A percentile compares a stretch with the other conserved stretches of the same genome.
These are phyloP conservation scores for Leccinum ambiguum DNA, from an alignment of 1,284 basidiomycete genomes.

Conservation along the genomic window DNA sequence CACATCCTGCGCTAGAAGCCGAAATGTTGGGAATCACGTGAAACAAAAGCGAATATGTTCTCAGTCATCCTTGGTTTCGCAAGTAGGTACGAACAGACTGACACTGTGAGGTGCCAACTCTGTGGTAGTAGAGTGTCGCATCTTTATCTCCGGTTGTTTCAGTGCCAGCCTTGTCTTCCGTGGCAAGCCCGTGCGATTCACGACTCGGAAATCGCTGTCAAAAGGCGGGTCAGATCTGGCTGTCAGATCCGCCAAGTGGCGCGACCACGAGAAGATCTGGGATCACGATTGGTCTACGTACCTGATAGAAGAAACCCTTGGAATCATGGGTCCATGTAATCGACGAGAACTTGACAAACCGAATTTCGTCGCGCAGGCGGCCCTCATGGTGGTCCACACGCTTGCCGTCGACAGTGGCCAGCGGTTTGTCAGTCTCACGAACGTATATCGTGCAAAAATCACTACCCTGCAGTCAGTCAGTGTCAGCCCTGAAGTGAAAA, in stretches of 20 bases:
- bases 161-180: conserved; percentile 55
- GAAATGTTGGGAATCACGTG: conserved; percentile 14
- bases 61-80: conserved; percentile 6
- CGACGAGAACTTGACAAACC: conserved; percentile 74
- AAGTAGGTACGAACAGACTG: conserved; percentile 23
- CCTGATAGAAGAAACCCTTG: conserved; percentile 84
- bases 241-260: conserved; percentile 6
- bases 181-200: conserved; percentile 47
- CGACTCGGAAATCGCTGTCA: conserved; percentile 56
- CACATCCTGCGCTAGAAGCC: conserved; percentile 58
- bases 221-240: conserved; percentile 2
- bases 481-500: conserved; percentile 9
- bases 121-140: conserved; percentile 77
- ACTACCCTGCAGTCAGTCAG: conserved; percentile 52
- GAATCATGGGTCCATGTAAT: conserved; percentile 76
- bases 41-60: conserved; percentile 1
- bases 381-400: conserved; percentile 46
- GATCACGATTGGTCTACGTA: conserved; percentile 26
- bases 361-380: conserved; percentile 64
- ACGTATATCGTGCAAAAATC: conserved; percentile 74
- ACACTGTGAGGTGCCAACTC: conserved; percentile 70
- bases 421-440: conserved; percentile 59
- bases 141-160: conserved; percentile 49
- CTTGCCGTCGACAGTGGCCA: conserved; percentile 42
- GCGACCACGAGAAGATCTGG: not conserved